Percentiles rank a stretch among this genome's conserved stretches.
phyloP scores from a whole-genome alignment of 83 land plant species.

The Larix sibirica region DNA sequence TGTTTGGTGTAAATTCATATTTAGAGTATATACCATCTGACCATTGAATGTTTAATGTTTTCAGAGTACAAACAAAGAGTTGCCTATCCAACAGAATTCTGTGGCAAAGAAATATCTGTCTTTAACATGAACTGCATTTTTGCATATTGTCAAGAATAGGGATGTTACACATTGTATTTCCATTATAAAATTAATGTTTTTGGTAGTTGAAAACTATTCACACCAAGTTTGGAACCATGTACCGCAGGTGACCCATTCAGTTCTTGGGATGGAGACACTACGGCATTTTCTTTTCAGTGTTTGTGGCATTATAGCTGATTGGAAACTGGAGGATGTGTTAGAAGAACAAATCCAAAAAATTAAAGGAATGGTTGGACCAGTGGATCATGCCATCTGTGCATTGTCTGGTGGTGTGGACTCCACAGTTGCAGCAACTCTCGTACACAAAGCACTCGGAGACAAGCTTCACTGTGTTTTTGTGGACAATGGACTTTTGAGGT shows the following conservation, averaged over 20 bases:
- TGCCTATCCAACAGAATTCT: no score
- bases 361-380: conserved; percentile 61
- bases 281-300: conserved; percentile 72
- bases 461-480: conserved; percentile 95
- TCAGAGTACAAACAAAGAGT: neutral
- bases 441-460: conserved; percentile 92
- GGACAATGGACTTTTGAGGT: conserved; percentile 95
- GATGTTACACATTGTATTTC: no score
- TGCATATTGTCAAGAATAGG: no score
- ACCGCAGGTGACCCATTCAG: conserved; percentile 87
- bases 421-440: conserved; percentile 92
- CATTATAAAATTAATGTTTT: no score
- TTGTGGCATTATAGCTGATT: conserved; percentile 68
- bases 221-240: no score
- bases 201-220: no score
- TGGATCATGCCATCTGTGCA: conserved; percentile 91
- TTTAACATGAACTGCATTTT: no score
- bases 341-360: conserved; percentile 77
- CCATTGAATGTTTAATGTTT: neutral
- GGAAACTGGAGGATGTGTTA: conserved; percentile 85
- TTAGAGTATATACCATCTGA: neutral
- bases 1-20: neutral
- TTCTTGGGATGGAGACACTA: conserved; percentile 76
- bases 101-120: no score
- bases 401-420: conserved; percentile 98